Conservation (phyloP, 2,329 filamentous ascomycete genomes). For the Xylariales sp. region DNA sequence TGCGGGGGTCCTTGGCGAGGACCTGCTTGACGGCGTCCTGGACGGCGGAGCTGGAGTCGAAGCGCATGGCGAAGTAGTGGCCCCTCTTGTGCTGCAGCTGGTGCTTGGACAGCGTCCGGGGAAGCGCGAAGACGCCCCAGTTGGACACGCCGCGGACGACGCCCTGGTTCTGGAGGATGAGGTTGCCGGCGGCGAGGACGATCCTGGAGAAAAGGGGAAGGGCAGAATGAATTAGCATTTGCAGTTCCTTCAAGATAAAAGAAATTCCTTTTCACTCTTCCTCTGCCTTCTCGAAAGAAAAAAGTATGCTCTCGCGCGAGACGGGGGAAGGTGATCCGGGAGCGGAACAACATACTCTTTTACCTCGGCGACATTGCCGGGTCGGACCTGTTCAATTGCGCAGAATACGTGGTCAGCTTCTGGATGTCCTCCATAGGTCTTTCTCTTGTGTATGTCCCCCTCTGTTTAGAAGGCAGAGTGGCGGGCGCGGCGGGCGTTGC, state of each 20-base stretch:
- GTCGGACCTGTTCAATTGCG: conserved; percentile 67
- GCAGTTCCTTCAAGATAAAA: too few relatives aligned
- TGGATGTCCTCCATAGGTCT: background rate
- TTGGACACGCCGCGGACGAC: conserved; percentile 90
- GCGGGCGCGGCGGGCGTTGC: too few relatives aligned
- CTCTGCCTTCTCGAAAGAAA: too few relatives aligned
- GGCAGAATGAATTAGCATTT: too few relatives aligned
- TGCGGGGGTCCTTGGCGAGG: conserved; percentile 79
- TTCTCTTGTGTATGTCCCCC: background rate
- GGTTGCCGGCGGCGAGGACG: conserved; percentile 75
- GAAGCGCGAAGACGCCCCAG: conserved; percentile 90
- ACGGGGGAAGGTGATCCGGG: too few relatives aligned
- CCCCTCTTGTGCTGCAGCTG: conserved; percentile 80
- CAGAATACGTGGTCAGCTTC: conserved; percentile 6
- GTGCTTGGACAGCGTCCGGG: conserved; percentile 72
- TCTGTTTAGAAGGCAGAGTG: background rate
- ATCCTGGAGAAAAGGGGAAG: conserved; percentile 54
- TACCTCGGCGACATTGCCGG: conserved; percentile 83
- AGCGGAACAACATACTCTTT: conserved; percentile 69
- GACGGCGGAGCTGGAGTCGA: conserved; percentile 70
- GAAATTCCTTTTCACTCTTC: too few relatives aligned
- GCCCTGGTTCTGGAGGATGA: conserved; percentile 78
- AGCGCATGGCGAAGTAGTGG: conserved; percentile 98
- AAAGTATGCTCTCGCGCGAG: too few relatives aligned
- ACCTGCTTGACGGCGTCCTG: conserved; percentile 74